Percentiles rank a stretch among this genome's conserved stretches.
Evolutionary conservation across 495 filamentous ascomycete genomes (phyloP).

Genomic region (Neurospora sp.): DNA sequence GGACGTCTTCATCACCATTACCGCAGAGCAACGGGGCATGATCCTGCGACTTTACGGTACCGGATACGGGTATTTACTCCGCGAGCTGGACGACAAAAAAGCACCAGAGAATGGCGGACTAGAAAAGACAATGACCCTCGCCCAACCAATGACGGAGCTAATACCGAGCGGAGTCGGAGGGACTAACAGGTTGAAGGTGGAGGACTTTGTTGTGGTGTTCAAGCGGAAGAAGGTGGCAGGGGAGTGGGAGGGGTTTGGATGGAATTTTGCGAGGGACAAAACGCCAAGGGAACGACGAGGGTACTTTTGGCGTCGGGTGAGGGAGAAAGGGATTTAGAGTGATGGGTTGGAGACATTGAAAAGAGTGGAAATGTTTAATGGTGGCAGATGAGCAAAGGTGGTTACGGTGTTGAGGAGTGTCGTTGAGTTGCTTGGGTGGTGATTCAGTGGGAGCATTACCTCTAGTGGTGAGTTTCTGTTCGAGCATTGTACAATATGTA

Average conservation of each 20-base stretch:
- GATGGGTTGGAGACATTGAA: background rate
- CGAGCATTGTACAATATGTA: background rate
- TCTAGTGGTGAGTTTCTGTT: background rate
- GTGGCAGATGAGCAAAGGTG: background rate
- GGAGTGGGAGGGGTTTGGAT: background rate
- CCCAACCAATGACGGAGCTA: slow-evolving; percentile 7
- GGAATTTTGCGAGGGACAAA: background rate
- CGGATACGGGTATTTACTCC: slow-evolving; percentile 2
- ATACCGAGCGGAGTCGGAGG: slow-evolving; percentile 7
- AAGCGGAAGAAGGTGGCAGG: background rate
- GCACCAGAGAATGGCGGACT: background rate
- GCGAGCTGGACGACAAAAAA: background rate
- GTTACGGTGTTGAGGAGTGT: background rate
- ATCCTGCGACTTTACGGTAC: background rate
- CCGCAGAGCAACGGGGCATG: background rate
- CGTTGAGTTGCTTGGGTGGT: background rate
- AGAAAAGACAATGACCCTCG: slow-evolving; percentile 6
- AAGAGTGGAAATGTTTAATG: background rate
- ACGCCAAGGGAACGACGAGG: background rate
- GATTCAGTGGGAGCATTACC: background rate
- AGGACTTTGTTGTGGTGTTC: slow-evolving; percentile 4
- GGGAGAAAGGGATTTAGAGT: background rate
- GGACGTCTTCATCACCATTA: background rate
- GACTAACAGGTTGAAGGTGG: background rate
- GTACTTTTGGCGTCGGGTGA: background rate